phyloP scores from a whole-genome alignment of 192 early-diverging fungal species.

The Cetraspora pellucida region DNA sequence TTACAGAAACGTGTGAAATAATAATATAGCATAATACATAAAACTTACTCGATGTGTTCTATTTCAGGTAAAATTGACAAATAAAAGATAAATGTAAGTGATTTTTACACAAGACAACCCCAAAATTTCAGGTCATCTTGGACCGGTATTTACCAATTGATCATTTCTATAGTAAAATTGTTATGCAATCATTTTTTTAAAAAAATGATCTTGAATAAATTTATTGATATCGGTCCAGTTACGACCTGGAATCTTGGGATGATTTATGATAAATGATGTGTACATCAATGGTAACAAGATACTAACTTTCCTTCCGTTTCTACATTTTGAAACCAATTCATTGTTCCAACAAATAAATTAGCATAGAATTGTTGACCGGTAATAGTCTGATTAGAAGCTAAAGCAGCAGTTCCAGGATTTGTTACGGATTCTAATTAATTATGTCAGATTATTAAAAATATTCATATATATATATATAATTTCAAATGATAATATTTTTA shows the following conservation, averaged over 20 bases:
- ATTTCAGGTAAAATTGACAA: neutral
- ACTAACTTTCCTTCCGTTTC: neutral
- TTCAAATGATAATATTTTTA: neutral
- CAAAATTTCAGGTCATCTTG: too few relatives aligned
- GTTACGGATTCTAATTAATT: slow-evolving; percentile 23
- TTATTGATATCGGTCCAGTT: too few relatives aligned
- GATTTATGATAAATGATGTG: too few relatives aligned
- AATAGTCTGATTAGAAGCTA: neutral
- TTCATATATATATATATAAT: too few relatives aligned
- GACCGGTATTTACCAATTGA: too few relatives aligned
- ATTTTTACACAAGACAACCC: too few relatives aligned
- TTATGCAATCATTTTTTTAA: too few relatives aligned
- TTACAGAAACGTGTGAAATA: neutral
- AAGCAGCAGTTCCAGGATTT: slow-evolving; percentile 9
- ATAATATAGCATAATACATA: neutral
- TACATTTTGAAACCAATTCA: slow-evolving; percentile 30
- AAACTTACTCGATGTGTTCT: neutral
- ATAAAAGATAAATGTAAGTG: neutral
- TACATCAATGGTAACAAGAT: too few relatives aligned
- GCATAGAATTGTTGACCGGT: slow-evolving; percentile 16
- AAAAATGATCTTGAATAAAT: too few relatives aligned
- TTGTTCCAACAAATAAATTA: slow-evolving; percentile 30
- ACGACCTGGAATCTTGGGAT: too few relatives aligned
- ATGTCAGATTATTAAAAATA: too few relatives aligned
- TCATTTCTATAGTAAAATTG: too few relatives aligned